Conservation (phyloP, 257 asterid species). For the Rhazya stricta region DNA sequence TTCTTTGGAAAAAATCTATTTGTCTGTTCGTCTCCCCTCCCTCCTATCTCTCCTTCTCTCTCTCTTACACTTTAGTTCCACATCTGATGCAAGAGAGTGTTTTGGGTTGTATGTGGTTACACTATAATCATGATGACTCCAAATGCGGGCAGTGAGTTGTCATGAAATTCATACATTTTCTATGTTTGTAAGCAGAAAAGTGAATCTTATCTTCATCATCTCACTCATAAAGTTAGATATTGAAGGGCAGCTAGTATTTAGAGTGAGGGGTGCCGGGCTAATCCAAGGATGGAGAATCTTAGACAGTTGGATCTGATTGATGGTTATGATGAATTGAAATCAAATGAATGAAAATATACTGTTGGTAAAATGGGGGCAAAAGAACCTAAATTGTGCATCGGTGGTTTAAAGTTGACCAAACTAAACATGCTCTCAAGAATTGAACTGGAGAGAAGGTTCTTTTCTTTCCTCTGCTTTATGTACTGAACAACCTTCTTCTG, state of each 20-base stretch:
- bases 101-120: too few species aligned
- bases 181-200: too few species aligned
- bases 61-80: too few species aligned
- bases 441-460: neutral
- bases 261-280: slow-evolving; percentile 22
- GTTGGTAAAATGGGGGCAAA: slow-evolving; percentile 29
- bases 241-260: slow-evolving; percentile 40
- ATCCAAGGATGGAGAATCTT: slow-evolving; percentile 36
- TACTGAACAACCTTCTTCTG: neutral
- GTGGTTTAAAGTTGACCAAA: slow-evolving; percentile 41
- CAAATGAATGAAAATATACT: slow-evolving; percentile 28
- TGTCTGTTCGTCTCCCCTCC: too few species aligned
- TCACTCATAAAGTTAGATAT: too few species aligned
- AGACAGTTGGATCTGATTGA: slow-evolving; percentile 32
- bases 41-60: too few species aligned
- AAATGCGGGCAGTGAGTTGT: too few species aligned
- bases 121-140: too few species aligned
- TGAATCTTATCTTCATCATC: too few species aligned
- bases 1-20: too few species aligned
- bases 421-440: slow-evolving; percentile 9
- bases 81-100: too few species aligned
- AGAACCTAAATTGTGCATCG: slow-evolving; percentile 42
- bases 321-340: slow-evolving; percentile 38
- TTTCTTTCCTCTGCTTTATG: neutral
- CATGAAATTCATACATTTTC: too few species aligned